Percentiles rank a stretch among this genome's conserved stretches.
phyloP scores from a whole-genome alignment of 2,329 filamentous ascomycete species.

The Colletotrichum sp. region DNA sequence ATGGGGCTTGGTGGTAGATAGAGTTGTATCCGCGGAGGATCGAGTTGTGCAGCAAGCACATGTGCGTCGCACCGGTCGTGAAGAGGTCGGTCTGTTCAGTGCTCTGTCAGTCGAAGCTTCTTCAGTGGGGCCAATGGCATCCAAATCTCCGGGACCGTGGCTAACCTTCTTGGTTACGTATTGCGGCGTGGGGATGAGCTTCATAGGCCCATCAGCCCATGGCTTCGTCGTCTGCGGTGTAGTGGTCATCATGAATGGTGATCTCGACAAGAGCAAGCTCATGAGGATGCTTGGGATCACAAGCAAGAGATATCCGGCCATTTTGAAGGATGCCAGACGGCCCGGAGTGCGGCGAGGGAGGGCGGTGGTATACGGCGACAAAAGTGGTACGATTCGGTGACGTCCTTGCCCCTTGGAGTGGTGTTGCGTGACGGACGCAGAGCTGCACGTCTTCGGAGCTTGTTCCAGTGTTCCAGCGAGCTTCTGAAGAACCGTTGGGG shows the following conservation, averaged over 20 bases:
- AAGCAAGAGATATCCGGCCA: constrained; percentile 28
- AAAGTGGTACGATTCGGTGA: constrained; percentile 15
- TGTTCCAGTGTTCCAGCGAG: neutral
- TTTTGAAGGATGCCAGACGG: constrained; percentile 4
- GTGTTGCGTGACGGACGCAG: neutral
- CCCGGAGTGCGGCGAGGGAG: neutral
- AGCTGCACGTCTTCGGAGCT: constrained; percentile 1
- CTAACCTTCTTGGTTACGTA: constrained; percentile 55
- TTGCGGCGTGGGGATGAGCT: constrained; percentile 58
- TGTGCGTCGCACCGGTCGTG: constrained; percentile 64
- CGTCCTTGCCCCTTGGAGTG: neutral
- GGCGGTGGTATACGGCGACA: neutral
- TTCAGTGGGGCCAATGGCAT: neutral
- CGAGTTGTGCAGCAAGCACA: constrained; percentile 66
- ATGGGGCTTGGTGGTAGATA: constrained; percentile 64
- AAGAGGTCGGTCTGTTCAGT: constrained; percentile 58
- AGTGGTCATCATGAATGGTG: constrained; percentile 39
- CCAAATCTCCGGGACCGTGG: neutral
- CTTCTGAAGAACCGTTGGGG: neutral
- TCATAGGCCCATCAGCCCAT: constrained; percentile 63
- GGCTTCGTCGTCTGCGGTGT: constrained; percentile 33
- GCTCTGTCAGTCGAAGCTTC: constrained; percentile 9
- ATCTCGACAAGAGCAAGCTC: constrained; percentile 36
- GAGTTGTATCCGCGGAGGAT: constrained; percentile 69
- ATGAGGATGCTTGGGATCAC: constrained; percentile 32